Conservation (phyloP, 192 early-diverging fungal genomes). For the Coemansia sp. region DNA sequence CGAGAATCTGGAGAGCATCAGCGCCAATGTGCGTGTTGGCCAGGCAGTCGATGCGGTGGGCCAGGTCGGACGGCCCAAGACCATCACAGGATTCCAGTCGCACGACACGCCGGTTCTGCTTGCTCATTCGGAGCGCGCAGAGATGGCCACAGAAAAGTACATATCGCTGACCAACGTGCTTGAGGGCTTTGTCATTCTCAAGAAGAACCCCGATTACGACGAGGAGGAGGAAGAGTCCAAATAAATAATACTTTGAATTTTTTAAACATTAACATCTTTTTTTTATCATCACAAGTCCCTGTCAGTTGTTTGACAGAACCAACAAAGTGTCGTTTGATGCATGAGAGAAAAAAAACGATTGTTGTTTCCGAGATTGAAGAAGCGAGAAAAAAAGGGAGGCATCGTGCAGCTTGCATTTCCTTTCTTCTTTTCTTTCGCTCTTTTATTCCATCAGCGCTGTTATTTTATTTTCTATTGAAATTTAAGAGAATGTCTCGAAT, state of each 20-base stretch:
- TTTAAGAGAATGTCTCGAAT: constrained; percentile 35
- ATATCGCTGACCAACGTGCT: constrained; percentile 80
- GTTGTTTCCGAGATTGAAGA: not conserved
- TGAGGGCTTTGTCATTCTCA: constrained; percentile 95
- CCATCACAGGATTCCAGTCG: constrained; percentile 99
- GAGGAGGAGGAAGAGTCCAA: constrained; percentile 60
- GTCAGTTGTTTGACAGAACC: too few species aligned
- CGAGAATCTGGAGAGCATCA: constrained; percentile 79
- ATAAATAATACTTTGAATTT: not conserved
- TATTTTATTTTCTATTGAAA: not conserved
- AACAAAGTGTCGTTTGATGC: too few species aligned
- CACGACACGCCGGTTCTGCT: constrained; percentile 96
- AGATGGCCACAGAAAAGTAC: constrained; percentile 97
- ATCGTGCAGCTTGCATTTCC: not conserved
- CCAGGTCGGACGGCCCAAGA: constrained; percentile 97
- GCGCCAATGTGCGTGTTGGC: constrained; percentile 93
- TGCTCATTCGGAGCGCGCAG: constrained; percentile 94
- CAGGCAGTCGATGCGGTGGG: constrained; percentile 99
- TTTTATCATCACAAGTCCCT: not conserved
- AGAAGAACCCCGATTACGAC: constrained; percentile 89
- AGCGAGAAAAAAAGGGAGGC: not conserved
- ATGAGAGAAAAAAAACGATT: not conserved
- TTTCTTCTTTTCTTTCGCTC: constrained; percentile 6
- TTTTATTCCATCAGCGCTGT: not conserved
- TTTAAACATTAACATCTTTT: not conserved